Percentiles rank a stretch among this genome's conserved stretches.
phyloP scores from a whole-genome alignment of 805 yeast species.

The Sugiyamaella valdiviana region DNA sequence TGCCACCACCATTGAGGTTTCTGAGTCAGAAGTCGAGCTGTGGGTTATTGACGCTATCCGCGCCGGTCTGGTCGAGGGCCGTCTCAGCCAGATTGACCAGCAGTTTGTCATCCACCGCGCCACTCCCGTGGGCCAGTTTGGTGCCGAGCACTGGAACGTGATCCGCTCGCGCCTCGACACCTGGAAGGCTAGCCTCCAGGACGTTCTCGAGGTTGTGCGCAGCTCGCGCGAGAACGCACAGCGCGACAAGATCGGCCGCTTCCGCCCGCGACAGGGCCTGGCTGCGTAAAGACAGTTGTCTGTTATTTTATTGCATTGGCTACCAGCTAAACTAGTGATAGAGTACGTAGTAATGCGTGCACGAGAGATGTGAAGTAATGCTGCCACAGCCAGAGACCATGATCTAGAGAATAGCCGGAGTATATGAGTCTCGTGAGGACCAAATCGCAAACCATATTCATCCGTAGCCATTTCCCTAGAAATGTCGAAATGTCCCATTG shows the following conservation, averaged over 20 bases:
- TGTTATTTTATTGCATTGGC: not conserved
- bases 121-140: constrained; percentile 32
- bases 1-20: constrained; percentile 28
- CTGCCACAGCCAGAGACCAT: too few relatives aligned
- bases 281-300: constrained; percentile 3
- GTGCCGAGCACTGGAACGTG: constrained; percentile 34
- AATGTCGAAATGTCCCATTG: too few relatives aligned
- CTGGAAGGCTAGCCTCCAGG: constrained; percentile 33
- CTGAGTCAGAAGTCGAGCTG: constrained; percentile 32
- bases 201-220: constrained; percentile 27
- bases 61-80: constrained; percentile 38
- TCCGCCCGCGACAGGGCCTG: constrained; percentile 7
- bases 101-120: constrained; percentile 35
- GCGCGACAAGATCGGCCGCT: constrained; percentile 12
- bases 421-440: too few relatives aligned
- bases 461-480: too few relatives aligned
- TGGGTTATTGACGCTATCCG: constrained; percentile 39
- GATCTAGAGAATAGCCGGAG: too few relatives aligned
- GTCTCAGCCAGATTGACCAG: constrained; percentile 36
- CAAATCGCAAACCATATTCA: too few relatives aligned
- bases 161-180: constrained; percentile 30
- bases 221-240: constrained; percentile 26
- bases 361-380: too few relatives aligned
- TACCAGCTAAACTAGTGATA: not conserved
- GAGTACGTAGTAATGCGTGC: constrained; percentile 1